These are phyloP conservation scores for Lasiosphaeria miniovina DNA, from an alignment of 495 filamentous ascomycete genomes.

Conservation along the genomic window DNA sequence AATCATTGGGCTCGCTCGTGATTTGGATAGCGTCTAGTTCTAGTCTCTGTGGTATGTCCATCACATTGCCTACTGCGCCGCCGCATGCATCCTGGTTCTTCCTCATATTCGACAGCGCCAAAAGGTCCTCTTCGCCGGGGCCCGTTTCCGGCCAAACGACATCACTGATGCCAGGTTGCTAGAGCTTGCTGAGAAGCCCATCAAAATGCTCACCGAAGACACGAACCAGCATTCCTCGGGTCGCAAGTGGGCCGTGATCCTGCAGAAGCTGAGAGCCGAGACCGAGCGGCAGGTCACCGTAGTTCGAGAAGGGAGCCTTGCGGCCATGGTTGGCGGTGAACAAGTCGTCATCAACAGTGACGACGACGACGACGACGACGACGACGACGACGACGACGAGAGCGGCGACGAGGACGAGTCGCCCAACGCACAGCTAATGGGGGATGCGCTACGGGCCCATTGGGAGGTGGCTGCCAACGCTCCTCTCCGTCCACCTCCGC, in stretches of 20 bases:
- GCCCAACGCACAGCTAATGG: conserved; percentile 17
- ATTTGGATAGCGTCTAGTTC: conserved; percentile 22
- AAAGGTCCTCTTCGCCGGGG: not conserved
- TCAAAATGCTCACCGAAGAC: conserved; percentile 8
- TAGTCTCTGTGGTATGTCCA: conserved; percentile 21
- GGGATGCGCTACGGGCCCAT: conserved; percentile 24
- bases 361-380: not conserved
- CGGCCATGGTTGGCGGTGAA: too few relatives aligned
- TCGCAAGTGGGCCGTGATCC: conserved; percentile 18
- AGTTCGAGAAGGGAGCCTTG: not conserved
- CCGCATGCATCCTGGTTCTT: conserved; percentile 11
- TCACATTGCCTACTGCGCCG: conserved; percentile 21
- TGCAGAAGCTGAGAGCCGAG: conserved; percentile 24
- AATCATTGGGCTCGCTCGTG: conserved; percentile 16
- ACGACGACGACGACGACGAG: not conserved
- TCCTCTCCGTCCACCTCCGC: not conserved
- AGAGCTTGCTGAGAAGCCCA: conserved; percentile 13
- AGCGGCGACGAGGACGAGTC: conserved; percentile 7
- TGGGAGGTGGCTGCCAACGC: conserved; percentile 17
- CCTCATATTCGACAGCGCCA: conserved; percentile 23
- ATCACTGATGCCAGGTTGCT: conserved; percentile 8
- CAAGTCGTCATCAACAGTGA: not conserved
- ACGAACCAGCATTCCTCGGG: conserved; percentile 20
- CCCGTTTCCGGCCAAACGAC: conserved; percentile 3
- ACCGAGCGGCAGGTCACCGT: conserved; percentile 8